These are phyloP conservation scores for Sphagnum magellanicum DNA, from an alignment of 228 moss, liverwort and hornwort genomes.

Conservation along the genomic window DNA sequence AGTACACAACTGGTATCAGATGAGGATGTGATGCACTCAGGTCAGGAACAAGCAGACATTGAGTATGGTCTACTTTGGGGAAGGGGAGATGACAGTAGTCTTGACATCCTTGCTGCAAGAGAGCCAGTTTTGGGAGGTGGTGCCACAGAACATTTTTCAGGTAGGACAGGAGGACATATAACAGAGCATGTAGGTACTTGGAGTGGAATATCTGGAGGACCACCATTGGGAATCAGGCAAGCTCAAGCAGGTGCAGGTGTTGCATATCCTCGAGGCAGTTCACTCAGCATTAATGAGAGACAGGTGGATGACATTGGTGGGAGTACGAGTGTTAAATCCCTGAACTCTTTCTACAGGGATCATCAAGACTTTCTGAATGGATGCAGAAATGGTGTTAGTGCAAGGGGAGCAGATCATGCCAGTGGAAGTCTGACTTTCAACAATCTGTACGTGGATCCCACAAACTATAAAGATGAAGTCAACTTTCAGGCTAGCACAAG, in stretches of 20 bases:
- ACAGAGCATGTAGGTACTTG: slow-evolving; percentile 34
- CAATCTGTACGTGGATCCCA: slow-evolving; percentile 36
- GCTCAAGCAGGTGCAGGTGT: slow-evolving; percentile 13
- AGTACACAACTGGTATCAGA: slow-evolving; percentile 38
- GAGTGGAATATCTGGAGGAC: slow-evolving; percentile 25
- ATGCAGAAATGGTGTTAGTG: slow-evolving; percentile 34
- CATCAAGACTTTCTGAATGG: slow-evolving; percentile 25
- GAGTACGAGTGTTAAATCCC: no score
- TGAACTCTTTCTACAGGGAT: slow-evolving; percentile 32
- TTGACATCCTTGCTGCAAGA: slow-evolving; percentile 45
- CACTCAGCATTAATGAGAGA: slow-evolving; percentile 32
- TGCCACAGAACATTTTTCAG: slow-evolving; percentile 27
- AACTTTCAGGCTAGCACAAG: slow-evolving; percentile 23
- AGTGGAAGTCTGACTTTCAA: slow-evolving; percentile 41
- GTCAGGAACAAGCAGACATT: slow-evolving; percentile 38
- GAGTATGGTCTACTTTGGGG: slow-evolving; percentile 10
- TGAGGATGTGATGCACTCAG: slow-evolving; percentile 52
- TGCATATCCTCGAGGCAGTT: slow-evolving; percentile 26
- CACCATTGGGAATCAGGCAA: slow-evolving; percentile 31
- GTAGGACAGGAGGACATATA: slow-evolving; percentile 17
- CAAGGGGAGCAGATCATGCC: slow-evolving; percentile 35
- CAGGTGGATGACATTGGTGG: slow-evolving; percentile 24
- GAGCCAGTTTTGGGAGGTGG: slow-evolving; percentile 19
- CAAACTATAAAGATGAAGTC: slow-evolving; percentile 30
- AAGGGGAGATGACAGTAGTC: slow-evolving; percentile 25